These are phyloP conservation scores for Tuber magnatum DNA, from an alignment of 495 filamentous ascomycete genomes.

Conservation along the genomic window DNA sequence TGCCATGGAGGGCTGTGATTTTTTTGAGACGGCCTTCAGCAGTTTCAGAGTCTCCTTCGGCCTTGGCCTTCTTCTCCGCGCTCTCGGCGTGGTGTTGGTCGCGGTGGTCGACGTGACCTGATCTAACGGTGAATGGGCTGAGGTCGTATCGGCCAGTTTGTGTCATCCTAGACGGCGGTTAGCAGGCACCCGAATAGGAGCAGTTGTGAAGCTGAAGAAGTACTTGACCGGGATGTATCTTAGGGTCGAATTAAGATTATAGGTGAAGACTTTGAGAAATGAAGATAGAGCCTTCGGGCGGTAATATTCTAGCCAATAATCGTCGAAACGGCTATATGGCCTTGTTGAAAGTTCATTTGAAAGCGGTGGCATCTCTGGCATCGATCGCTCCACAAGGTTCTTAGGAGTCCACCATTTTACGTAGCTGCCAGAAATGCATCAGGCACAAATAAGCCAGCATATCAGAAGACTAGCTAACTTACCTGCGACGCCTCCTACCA, in stretches of 20 bases:
- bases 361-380: conserved; percentile 48
- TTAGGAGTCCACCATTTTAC: conserved; percentile 83
- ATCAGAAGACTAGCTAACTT: conserved; percentile 25
- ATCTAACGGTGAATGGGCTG: conserved; percentile 71
- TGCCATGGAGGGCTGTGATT: conserved; percentile 42
- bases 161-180: conserved; percentile 47
- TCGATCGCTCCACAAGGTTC: conserved; percentile 55
- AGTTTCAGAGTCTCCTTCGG: conserved; percentile 38
- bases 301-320: conserved; percentile 99
- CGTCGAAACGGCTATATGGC: conserved; percentile 66
- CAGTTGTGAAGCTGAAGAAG: neutral
- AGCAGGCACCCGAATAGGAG: neutral
- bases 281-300: conserved; percentile 76
- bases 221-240: conserved; percentile 62
- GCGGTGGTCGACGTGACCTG: conserved; percentile 42
- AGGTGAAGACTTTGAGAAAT: conserved; percentile 80
- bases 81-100: conserved; percentile 10
- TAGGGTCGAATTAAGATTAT: conserved; percentile 78
- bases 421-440: conserved; percentile 43
- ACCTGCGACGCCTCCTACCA: conserved; percentile 56
- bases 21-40: conserved; percentile 46
- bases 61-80: conserved; percentile 25
- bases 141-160: conserved; percentile 68
- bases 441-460: neutral
- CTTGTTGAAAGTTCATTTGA: conserved; percentile 47